Conservation (phyloP, 495 filamentous ascomycete genomes). For the Xylaria cubensis region DNA sequence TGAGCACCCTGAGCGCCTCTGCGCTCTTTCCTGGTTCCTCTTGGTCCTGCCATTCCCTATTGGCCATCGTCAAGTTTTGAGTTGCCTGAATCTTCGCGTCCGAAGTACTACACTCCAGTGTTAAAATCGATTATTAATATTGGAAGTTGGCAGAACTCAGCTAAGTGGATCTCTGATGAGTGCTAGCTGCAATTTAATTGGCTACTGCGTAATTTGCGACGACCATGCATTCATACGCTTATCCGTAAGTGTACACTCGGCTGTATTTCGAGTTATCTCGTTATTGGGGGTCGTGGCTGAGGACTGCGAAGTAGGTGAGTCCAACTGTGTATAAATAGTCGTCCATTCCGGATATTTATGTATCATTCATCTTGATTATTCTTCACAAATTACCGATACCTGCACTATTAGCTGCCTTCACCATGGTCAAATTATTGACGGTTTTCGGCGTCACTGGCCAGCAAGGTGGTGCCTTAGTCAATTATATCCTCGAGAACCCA, state of each 20-base stretch:
- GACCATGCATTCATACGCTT: not conserved
- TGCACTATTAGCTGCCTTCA: not conserved
- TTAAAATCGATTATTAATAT: not conserved
- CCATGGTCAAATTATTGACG: not conserved
- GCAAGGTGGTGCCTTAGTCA: not conserved
- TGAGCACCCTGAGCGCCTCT: not conserved
- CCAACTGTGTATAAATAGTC: not conserved
- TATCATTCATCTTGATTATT: not conserved
- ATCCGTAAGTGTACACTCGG: not conserved
- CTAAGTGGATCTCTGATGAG: not conserved
- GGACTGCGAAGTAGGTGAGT: not conserved
- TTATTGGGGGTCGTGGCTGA: not conserved
- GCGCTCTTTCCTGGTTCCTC: not conserved
- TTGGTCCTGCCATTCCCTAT: not conserved
- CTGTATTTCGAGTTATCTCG: not conserved
- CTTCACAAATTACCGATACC: not conserved
- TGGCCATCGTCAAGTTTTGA: not conserved
- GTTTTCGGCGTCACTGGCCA: not conserved
- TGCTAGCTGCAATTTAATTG: not conserved
- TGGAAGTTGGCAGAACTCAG: not conserved
- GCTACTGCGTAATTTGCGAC: constrained; percentile 3
- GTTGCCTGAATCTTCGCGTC: not conserved
- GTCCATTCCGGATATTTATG: not conserved
- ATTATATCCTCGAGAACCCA: not conserved
- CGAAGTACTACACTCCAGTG: not conserved